Conservation (phyloP, 1,284 basidiomycete species). For the Rhodotorula sp. region DNA sequence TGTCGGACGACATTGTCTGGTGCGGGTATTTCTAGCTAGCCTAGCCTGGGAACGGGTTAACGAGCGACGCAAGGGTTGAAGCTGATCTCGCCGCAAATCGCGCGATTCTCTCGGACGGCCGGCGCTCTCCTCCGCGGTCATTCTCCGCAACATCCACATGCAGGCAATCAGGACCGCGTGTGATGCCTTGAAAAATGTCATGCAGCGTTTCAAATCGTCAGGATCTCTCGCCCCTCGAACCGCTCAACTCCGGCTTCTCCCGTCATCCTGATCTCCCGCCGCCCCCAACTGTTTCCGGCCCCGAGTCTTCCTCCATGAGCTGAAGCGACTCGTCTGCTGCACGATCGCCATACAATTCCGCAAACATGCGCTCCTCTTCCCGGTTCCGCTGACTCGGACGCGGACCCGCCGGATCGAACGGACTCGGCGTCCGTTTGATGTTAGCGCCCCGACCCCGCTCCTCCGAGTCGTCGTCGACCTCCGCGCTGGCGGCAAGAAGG, state of each 20-base stretch:
- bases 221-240: not conserved
- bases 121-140: not conserved
- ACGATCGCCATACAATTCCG: conserved; percentile 2
- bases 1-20: conserved; percentile 17
- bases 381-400: conserved; percentile 27
- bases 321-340: not conserved
- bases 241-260: not conserved
- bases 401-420: conserved; percentile 8
- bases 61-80: not conserved
- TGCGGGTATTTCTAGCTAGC: not conserved
- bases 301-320: conserved; percentile 1
- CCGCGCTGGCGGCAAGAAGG: not conserved
- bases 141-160: not conserved
- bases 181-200: too few species aligned
- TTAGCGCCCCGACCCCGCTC: too few species aligned
- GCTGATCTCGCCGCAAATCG: not conserved
- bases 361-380: conserved; percentile 26
- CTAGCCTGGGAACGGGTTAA: not conserved
- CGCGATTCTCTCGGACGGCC: not conserved
- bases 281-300: not conserved
- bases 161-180: too few species aligned
- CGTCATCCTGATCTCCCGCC: not conserved
- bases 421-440: not conserved
- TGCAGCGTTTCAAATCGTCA: not conserved
- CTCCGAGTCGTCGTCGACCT: not conserved